Evolutionary conservation across 139 green algal species (phyloP).

Genomic region (Asterochloris erici): DNA sequence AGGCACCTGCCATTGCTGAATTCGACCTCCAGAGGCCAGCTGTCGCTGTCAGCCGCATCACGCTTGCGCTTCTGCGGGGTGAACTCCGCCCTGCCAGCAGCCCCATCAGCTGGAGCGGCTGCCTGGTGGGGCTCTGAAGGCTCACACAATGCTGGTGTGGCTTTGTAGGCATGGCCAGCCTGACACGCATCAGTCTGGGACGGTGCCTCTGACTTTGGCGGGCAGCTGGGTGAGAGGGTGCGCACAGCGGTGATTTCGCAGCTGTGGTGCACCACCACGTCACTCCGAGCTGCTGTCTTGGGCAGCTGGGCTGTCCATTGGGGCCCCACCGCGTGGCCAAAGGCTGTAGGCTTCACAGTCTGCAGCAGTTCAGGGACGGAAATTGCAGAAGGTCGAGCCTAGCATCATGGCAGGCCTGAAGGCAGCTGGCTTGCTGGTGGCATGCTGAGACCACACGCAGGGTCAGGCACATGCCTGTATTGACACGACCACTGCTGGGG

Average conservation of each 20-base stretch:
- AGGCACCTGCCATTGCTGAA: constrained; percentile 41
- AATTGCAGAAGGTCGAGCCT: too few species aligned
- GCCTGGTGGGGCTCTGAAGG: too few species aligned
- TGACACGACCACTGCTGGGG: too few species aligned
- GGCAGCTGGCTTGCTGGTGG: too few species aligned
- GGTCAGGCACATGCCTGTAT: too few species aligned
- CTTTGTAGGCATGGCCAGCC: too few species aligned
- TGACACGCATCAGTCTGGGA: background rate
- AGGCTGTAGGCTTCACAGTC: constrained; percentile 1
- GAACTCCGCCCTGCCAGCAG: background rate
- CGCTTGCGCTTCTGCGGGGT: background rate
- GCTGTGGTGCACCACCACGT: constrained; percentile 17
- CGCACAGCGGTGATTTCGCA: constrained; percentile 17
- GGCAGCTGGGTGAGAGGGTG: background rate
- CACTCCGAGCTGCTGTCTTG: background rate
- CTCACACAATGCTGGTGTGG: too few species aligned
- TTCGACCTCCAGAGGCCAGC: constrained; percentile 20
- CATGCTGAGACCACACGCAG: too few species aligned
- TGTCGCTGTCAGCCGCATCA: background rate
- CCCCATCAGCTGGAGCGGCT: background rate
- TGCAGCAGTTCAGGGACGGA: background rate
- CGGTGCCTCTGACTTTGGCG: background rate
- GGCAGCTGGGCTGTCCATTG: constrained; percentile 42
- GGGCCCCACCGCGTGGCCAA: constrained; percentile 53
- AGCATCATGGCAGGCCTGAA: too few species aligned